Conservation (phyloP, 1,139 yeast species). For the Suhomyces bribrorum region DNA sequence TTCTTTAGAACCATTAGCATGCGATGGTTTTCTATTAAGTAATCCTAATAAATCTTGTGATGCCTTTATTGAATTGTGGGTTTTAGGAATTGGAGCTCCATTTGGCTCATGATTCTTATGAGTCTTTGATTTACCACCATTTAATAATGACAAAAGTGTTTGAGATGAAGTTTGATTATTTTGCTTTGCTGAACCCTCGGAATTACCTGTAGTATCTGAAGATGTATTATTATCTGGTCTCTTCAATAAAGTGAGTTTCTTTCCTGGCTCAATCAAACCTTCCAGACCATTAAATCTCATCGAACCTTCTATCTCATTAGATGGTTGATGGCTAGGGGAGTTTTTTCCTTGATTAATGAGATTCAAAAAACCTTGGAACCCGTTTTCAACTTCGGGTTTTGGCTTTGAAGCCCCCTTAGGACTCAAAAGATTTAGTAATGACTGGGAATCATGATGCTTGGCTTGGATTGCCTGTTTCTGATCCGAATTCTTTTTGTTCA, state of each 20-base stretch:
- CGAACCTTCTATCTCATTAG: slow-evolving; percentile 33
- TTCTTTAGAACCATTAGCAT: neutral
- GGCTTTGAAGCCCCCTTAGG: slow-evolving; percentile 4
- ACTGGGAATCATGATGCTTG: slow-evolving; percentile 6
- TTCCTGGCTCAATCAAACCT: slow-evolving; percentile 21
- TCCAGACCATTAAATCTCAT: slow-evolving; percentile 16
- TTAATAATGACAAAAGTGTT: slow-evolving; percentile 22
- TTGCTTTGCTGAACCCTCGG: slow-evolving; percentile 1
- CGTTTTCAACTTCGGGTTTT: neutral
- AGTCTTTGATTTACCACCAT: slow-evolving; percentile 10
- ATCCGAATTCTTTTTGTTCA: slow-evolving; percentile 8
- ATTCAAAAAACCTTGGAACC: slow-evolving; percentile 6
- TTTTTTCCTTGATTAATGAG: slow-evolving; percentile 4
- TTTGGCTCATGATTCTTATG: neutral
- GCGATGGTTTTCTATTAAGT: slow-evolving; percentile 17
- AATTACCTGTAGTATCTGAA: neutral
- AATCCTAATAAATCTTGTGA: slow-evolving; percentile 26
- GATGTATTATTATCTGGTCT: slow-evolving; percentile 19
- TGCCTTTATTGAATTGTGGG: slow-evolving; percentile 11
- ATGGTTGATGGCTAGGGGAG: slow-evolving; percentile 19
- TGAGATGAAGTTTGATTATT: slow-evolving; percentile 13
- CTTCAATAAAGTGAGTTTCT: slow-evolving; percentile 36
- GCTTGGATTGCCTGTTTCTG: neutral
- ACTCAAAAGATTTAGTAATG: slow-evolving; percentile 7
- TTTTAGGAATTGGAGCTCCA: slow-evolving; percentile 9